Conservation (phyloP, 1,139 yeast species). For the Lodderomyces orthopsilosis region DNA sequence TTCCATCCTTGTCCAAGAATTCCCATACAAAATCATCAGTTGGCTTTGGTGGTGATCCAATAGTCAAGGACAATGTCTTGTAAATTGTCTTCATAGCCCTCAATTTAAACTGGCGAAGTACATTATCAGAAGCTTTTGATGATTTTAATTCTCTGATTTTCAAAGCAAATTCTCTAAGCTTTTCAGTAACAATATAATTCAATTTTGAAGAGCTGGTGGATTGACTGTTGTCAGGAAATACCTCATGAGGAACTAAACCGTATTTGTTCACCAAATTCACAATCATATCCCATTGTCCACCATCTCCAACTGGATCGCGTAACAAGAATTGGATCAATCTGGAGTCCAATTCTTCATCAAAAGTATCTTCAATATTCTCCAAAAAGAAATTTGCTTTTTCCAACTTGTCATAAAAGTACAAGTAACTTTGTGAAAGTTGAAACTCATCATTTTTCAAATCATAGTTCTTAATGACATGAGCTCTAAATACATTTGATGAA, state of each 20-base stretch:
- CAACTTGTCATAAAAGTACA: constrained; percentile 34
- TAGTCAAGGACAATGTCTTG: constrained; percentile 59
- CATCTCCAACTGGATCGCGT: constrained; percentile 66
- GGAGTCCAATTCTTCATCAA: constrained; percentile 60
- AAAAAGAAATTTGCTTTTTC: constrained; percentile 64
- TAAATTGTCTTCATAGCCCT: constrained; percentile 60
- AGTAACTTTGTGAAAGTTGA: constrained; percentile 62
- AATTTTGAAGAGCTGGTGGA: constrained; percentile 56
- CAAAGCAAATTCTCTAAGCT: constrained; percentile 74
- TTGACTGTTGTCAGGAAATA: constrained; percentile 70
- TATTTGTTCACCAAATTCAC: constrained; percentile 70
- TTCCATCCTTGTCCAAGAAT: constrained; percentile 68
- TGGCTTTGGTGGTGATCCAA: constrained; percentile 79
- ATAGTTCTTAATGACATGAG: constrained; percentile 59
- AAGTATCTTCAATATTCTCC: constrained; percentile 70
- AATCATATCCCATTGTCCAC: constrained; percentile 87
- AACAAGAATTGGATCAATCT: constrained; percentile 64
- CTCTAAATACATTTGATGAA: constrained; percentile 66
- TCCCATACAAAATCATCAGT: constrained; percentile 69
- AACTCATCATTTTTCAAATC: constrained; percentile 58
- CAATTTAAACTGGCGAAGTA: constrained; percentile 32
- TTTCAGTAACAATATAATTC: constrained; percentile 61
- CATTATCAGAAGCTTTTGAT: constrained; percentile 23
- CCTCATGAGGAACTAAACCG: constrained; percentile 71
- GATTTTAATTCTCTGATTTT: constrained; percentile 49